Base-by-base conservation (phyloP, 116 monocot genomes). In the Dioscorea cayenensis region DNA sequence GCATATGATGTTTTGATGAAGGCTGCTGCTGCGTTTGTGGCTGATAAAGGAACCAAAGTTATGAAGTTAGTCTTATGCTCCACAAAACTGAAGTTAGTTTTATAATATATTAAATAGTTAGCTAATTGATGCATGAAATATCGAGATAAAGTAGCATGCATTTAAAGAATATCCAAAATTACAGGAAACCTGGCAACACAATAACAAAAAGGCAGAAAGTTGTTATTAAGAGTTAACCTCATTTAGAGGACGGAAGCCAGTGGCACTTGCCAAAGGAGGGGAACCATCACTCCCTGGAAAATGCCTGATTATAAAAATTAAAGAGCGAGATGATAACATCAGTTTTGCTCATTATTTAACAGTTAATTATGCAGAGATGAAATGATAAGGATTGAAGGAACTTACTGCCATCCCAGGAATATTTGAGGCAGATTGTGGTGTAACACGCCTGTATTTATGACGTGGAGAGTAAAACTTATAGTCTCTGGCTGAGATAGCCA, bases 401-500 rank as follows among this genome's bases (percentile, higher is more conserved):
- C 89, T 78, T 81, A 94, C 94, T 77, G 76, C 65, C 64, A 80
- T 66, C 50, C 66, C 77, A 76, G 85, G 76, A 32, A 90, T 86
- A 69, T 76, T 85, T 60, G 90, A 69, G 63, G 68, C 66, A 63
- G 84, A 73, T 25, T 90, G 83, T 74, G 95, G 83, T 35, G 74
- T 61, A 74, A 75, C 71, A 67, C 93, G 86, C 72, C 90, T 84
- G 55, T 86, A 86, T 80, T 97, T 97, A 67, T 97, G 97, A 16
- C 97, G 83, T 58, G 97, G 97, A 12, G 93, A 90, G 67, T 97
- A 97, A 73, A 92, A 97, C 60, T 97, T 97, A 66, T 90, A 97
- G 77, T 97, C 97, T 66, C 88, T 87, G 70, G 82, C 82, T 36
- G 83, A 86, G 51, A 97, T 74, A 60, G 81, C 67, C 32, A 88